phyloP scores from a whole-genome alignment of 129 eudicot species.

The carrot (Daucus carota) region DH1_v3.0 NC_030385.2:45893501-45894000 shows the following conservation, averaged over 20 bases:
- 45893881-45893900: too few relatives aligned
- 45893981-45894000: not conserved
- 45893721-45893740: not conserved
- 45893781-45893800: conserved; percentile 15
- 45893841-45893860: conserved; percentile 25
- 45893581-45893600: too few relatives aligned
- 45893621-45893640: too few relatives aligned
- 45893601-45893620: too few relatives aligned
- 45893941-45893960: not conserved
- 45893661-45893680: too few relatives aligned
- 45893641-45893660: too few relatives aligned
- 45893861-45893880: too few relatives aligned
- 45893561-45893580: too few relatives aligned
- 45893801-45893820: conserved; percentile 24
- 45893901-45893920: not conserved
- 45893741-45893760: conserved; percentile 7
- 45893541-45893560: too few relatives aligned
- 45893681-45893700: too few relatives aligned
- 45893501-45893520: not conserved
- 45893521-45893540: not conserved
- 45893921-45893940: not conserved
- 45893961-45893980: not conserved
- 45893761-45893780: conserved; percentile 25
- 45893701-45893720: too few relatives aligned
- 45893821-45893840: conserved; percentile 16